Conservation (phyloP, 2,329 filamentous ascomycete genomes). For the Cordyceps militaris region DNA sequence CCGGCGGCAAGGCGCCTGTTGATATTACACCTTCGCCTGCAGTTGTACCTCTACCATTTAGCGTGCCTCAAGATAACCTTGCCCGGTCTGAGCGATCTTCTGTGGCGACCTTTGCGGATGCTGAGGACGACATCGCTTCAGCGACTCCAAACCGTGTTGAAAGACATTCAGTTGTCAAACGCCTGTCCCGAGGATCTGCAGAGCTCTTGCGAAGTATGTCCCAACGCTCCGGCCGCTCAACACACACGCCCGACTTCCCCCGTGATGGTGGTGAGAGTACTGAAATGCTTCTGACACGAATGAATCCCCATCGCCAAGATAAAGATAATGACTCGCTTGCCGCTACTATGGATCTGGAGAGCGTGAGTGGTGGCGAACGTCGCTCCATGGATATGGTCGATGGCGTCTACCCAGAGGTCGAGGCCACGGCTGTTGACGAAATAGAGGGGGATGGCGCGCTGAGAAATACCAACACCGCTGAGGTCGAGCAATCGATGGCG, state of each 20-base stretch:
- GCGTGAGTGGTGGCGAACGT: slow-evolving; percentile 33
- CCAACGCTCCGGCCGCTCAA: slow-evolving; percentile 16
- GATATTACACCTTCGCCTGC: slow-evolving; percentile 33
- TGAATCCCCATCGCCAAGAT: slow-evolving; percentile 21
- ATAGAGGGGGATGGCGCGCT: not conserved
- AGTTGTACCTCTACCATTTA: slow-evolving; percentile 61
- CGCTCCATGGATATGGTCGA: slow-evolving; percentile 18
- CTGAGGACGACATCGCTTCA: slow-evolving; percentile 34
- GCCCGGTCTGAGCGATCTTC: slow-evolving; percentile 52
- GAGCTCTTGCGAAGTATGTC: slow-evolving; percentile 32
- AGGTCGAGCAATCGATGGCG: not conserved
- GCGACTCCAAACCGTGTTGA: slow-evolving; percentile 19
- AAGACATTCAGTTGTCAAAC: slow-evolving; percentile 37
- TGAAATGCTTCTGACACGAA: slow-evolving; percentile 39
- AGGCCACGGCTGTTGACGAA: not conserved
- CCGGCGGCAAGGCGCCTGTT: slow-evolving; percentile 14
- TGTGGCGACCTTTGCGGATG: slow-evolving; percentile 62
- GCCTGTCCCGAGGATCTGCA: slow-evolving; percentile 41
- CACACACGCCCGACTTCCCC: slow-evolving; percentile 5
- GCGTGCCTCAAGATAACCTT: slow-evolving; percentile 39
- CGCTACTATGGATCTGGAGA: slow-evolving; percentile 51
- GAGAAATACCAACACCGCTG: not conserved
- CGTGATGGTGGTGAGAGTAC: slow-evolving; percentile 30
- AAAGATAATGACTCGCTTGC: slow-evolving; percentile 46
- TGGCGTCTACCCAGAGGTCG: not conserved